A percentile compares a stretch with the other conserved stretches of the same genome.
These are phyloP conservation scores for Mangifera indica DNA, from an alignment of 345 rosid species.

Conservation along the genomic window DNA sequence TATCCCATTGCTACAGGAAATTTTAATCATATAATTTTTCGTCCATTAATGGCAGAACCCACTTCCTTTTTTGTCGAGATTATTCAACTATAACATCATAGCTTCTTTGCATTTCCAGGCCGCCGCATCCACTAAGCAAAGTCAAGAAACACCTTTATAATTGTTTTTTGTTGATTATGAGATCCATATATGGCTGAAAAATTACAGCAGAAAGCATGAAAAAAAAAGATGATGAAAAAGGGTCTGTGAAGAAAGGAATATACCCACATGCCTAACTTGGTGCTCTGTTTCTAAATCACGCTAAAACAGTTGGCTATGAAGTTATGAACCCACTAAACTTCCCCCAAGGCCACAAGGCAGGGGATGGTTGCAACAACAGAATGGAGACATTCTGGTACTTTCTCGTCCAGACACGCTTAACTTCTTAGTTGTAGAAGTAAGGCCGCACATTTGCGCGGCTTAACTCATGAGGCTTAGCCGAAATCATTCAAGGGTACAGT, in stretches of 20 bases:
- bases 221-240: neutral
- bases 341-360: no score
- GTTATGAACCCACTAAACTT: no score
- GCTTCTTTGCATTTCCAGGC: slow-evolving; percentile 15
- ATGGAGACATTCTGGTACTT: no score
- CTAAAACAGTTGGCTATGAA: neutral
- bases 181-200: neutral
- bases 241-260: neutral
- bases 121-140: slow-evolving; percentile 27
- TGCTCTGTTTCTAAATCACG: neutral
- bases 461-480: no score
- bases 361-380: no score
- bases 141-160: neutral
- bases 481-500: no score
- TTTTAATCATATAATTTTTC: no score
- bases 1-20: no score
- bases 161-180: no score
- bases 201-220: neutral
- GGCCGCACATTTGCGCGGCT: no score
- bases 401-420: neutral
- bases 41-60: slow-evolving; percentile 25
- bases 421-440: neutral
- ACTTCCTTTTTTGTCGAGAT: neutral
- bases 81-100: slow-evolving; percentile 3
- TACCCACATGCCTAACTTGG: neutral